phyloP scores from a whole-genome alignment of 208 protist genomes.

The Leishmania arabica region DNA sequence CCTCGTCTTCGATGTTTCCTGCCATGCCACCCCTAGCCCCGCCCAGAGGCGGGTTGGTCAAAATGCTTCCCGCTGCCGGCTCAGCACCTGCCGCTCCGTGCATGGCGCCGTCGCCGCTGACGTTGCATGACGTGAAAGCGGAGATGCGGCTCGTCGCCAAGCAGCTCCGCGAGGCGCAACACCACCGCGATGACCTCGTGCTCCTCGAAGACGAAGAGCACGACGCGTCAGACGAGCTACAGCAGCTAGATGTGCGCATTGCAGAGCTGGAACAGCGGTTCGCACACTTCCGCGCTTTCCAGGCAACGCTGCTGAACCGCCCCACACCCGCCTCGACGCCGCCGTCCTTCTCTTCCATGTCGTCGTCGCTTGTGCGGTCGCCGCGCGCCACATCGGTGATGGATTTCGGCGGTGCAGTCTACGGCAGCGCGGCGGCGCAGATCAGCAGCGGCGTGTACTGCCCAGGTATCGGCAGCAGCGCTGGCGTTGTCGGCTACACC shows the following conservation, averaged over 20 bases:
- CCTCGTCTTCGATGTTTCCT: not conserved
- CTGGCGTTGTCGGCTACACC: not conserved
- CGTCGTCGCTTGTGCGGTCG: constrained; percentile 31
- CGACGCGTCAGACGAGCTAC: constrained; percentile 42
- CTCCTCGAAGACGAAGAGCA: constrained; percentile 75
- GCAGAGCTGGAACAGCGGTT: constrained; percentile 51
- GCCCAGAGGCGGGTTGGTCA: not conserved
- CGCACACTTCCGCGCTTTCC: constrained; percentile 40
- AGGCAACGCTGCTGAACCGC: constrained; percentile 55
- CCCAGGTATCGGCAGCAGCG: not conserved
- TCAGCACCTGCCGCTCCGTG: not conserved
- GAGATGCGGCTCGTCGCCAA: constrained; percentile 42
- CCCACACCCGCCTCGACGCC: constrained; percentile 25
- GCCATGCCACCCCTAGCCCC: not conserved
- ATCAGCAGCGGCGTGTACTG: not conserved
- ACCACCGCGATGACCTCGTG: constrained; percentile 67
- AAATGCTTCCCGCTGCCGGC: not conserved
- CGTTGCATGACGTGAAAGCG: constrained; percentile 50
- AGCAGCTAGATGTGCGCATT: constrained; percentile 48
- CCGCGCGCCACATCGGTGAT: constrained; percentile 24
- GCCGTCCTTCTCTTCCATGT: constrained; percentile 12
- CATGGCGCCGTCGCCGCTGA: not conserved
- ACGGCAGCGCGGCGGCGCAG: not conserved
- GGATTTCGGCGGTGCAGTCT: not conserved
- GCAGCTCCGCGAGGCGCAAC: constrained; percentile 57